phyloP scores from a whole-genome alignment of 1,139 yeast species.

The Keqinozyma sinolaborantium region DNA sequence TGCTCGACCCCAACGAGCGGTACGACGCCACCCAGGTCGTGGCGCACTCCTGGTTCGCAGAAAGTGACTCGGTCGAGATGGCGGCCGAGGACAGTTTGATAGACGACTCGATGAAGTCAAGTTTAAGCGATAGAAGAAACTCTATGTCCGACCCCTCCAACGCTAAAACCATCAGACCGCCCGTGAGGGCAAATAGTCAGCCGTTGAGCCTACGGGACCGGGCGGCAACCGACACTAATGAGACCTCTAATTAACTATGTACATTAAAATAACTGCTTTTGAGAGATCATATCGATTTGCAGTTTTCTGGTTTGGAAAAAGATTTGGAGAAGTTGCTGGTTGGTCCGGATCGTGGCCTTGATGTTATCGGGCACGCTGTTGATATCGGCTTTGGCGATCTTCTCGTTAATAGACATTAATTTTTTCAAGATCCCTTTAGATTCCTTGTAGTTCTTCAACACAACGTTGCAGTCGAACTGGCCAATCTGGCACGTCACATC shows the following conservation, averaged over 20 bases:
- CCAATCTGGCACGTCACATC: slow-evolving; percentile 71
- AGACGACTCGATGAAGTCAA: not conserved
- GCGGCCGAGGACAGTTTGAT: not conserved
- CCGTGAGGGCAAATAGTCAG: slow-evolving; percentile 24
- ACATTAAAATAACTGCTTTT: slow-evolving; percentile 3
- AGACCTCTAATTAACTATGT: slow-evolving; percentile 8
- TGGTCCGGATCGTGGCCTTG: slow-evolving; percentile 20
- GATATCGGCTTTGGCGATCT: slow-evolving; percentile 11
- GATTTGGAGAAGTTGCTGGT: slow-evolving; percentile 21
- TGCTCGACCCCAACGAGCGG: slow-evolving; percentile 55
- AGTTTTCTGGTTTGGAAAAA: slow-evolving; percentile 29
- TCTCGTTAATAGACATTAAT: slow-evolving; percentile 19
- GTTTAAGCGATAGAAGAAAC: slow-evolving; percentile 7
- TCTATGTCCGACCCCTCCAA: slow-evolving; percentile 6
- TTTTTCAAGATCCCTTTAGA: slow-evolving; percentile 26
- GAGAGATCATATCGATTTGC: slow-evolving; percentile 14
- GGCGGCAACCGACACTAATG: slow-evolving; percentile 21
- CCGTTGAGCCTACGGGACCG: slow-evolving; percentile 33
- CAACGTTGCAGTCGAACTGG: slow-evolving; percentile 55
- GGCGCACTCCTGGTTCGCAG: slow-evolving; percentile 56
- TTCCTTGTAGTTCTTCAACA: slow-evolving; percentile 20
- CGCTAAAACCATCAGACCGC: slow-evolving; percentile 9
- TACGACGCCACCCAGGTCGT: slow-evolving; percentile 49
- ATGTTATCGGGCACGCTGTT: slow-evolving; percentile 20
- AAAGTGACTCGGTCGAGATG: slow-evolving; percentile 6